Conservation (phyloP, 2,329 filamentous ascomycete genomes). For the Xylariaceae sp. region DNA sequence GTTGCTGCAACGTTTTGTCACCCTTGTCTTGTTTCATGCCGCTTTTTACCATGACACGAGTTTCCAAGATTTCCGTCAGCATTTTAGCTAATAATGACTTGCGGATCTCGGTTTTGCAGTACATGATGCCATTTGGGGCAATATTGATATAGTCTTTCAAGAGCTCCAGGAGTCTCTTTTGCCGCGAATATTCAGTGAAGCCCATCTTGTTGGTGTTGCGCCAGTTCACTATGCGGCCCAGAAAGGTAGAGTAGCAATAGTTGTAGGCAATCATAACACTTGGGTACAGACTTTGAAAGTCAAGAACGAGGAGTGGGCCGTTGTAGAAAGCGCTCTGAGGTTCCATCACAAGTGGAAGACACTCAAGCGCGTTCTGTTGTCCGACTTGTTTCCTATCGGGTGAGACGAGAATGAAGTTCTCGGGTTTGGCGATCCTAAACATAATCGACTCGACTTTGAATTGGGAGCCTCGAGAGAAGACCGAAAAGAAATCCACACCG, state of each 20-base stretch:
- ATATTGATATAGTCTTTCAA: conserved; percentile 86
- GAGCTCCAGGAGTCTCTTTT: conserved; percentile 69
- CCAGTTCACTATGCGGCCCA: conserved; percentile 83
- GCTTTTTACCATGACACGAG: conserved; percentile 94
- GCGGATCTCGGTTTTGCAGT: conserved; percentile 76
- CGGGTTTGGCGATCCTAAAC: conserved; percentile 96
- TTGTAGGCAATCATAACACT: conserved; percentile 99
- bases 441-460: conserved; percentile 99
- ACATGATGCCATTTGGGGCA: conserved; percentile 95
- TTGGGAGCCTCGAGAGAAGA: conserved; percentile 90
- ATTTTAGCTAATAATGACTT: conserved; percentile 94
- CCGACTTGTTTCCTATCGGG: conserved; percentile 90
- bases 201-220: conserved; percentile 93
- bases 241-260: conserved; percentile 95
- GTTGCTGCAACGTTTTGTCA: conserved; percentile 76
- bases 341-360: conserved; percentile 94
- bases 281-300: conserved; percentile 94
- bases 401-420: conserved; percentile 87
- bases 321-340: conserved; percentile 92
- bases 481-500: conserved; percentile 94
- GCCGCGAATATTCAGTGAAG: conserved; percentile 79
- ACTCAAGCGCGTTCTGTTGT: conserved; percentile 89
- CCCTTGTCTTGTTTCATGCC: conserved; percentile 94
- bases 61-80: conserved; percentile 93
- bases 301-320: conserved; percentile 82